A percentile compares a stretch with the other conserved stretches of the same genome.
phyloP scores from a whole-genome alignment of 371 early-diverging fungal genomes.

The Pancytospora epiphaga region DNA sequence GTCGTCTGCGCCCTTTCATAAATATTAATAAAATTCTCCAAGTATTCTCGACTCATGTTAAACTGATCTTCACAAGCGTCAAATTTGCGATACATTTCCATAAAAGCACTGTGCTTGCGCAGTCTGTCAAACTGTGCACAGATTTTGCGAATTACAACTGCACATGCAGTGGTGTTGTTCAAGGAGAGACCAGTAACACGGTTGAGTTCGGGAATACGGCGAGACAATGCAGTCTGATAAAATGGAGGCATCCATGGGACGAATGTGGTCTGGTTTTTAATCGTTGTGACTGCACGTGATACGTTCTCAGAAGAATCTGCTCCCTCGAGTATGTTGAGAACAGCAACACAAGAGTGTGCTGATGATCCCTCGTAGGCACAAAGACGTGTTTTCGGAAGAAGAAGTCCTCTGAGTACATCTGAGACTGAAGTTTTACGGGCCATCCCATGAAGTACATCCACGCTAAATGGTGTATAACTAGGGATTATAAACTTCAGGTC shows the following conservation, averaged over 20 bases:
- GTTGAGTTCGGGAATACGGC: conserved; percentile 69
- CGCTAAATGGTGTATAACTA: conserved; percentile 83
- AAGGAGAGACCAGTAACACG: conserved; percentile 89
- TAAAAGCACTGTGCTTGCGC: conserved; percentile 88
- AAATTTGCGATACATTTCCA: conserved; percentile 78
- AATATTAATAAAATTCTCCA: conserved; percentile 50
- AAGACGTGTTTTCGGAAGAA: conserved; percentile 57
- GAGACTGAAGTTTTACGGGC: conserved; percentile 47
- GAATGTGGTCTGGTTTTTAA: conserved; percentile 82
- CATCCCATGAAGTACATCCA: conserved; percentile 47
- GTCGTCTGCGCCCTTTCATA: conserved; percentile 35
- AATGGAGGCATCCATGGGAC: conserved; percentile 98
- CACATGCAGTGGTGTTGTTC: conserved; percentile 88
- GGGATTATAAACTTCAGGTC: conserved; percentile 89
- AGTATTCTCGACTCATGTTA: conserved; percentile 51
- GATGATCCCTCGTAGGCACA: conserved; percentile 48
- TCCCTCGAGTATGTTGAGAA: conserved; percentile 69
- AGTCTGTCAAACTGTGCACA: conserved; percentile 86
- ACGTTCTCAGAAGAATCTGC: conserved; percentile 60
- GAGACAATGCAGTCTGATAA: conserved; percentile 61
- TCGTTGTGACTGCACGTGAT: conserved; percentile 82
- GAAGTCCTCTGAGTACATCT: conserved; percentile 56
- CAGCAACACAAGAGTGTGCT: conserved; percentile 61
- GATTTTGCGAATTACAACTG: conserved; percentile 73
- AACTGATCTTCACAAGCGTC: conserved; percentile 43